Evolutionary conservation across 164 flowering plant species (phyloP).

Genomic region (Chimonanthus praecox): DNA sequence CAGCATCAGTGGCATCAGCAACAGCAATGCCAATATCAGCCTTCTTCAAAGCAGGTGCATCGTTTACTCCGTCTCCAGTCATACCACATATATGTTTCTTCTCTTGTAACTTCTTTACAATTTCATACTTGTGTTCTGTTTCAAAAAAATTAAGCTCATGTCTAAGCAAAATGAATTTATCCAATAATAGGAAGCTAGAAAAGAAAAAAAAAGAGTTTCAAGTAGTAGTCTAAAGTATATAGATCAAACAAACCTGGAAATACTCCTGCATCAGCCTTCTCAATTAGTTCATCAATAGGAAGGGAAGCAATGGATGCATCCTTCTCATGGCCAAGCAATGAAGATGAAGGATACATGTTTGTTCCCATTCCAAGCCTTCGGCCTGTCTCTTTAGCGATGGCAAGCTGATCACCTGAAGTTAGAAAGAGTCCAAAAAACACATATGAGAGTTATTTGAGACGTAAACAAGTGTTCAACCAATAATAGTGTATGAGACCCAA

Average conservation of each 20-base stretch:
- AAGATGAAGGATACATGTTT: constrained; percentile 41
- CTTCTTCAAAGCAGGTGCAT: constrained; percentile 44
- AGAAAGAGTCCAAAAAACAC: background rate
- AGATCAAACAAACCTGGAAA: constrained; percentile 22
- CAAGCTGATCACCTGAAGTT: constrained; percentile 32
- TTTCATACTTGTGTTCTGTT: constrained; percentile 38
- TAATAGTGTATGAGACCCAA: background rate
- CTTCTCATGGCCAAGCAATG: constrained; percentile 28
- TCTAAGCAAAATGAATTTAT: background rate
- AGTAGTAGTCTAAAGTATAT: too few species aligned
- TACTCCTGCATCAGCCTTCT: constrained; percentile 42
- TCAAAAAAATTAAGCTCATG: background rate
- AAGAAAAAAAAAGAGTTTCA: background rate
- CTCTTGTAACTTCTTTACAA: constrained; percentile 32
- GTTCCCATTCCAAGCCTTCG: constrained; percentile 45
- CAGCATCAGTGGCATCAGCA: constrained; percentile 83
- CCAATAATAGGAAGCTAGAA: background rate
- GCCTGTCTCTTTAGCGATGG: constrained; percentile 39
- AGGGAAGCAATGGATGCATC: constrained; percentile 30
- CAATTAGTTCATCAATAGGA: constrained; percentile 37
- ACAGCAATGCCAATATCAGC: constrained; percentile 47
- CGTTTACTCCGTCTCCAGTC: constrained; percentile 45
- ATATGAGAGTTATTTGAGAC: background rate
- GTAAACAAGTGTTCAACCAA: background rate
- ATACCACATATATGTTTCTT: constrained; percentile 41